Evolutionary conservation across 202 grass and related monocot species (phyloP).

Genomic region (Zoysia matrella): DNA sequence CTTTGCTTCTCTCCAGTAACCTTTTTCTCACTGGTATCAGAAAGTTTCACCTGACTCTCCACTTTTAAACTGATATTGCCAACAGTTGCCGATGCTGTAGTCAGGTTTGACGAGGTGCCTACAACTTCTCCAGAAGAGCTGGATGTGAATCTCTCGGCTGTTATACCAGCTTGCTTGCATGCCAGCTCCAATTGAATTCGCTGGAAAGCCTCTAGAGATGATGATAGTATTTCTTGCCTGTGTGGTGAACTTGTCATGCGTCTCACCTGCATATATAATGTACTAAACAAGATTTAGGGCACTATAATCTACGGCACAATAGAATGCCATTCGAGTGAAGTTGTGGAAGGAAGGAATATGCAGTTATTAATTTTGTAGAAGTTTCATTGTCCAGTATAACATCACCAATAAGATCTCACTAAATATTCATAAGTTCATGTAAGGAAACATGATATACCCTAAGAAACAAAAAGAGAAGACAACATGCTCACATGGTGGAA

Average conservation of each 20-base stretch:
- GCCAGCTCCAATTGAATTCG: constrained; percentile 90
- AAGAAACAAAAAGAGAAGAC: not conserved
- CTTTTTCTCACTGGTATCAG: constrained; percentile 51
- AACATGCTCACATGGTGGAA: not conserved
- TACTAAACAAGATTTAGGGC: constrained; percentile 15
- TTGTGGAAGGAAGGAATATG: constrained; percentile 27
- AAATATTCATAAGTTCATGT: constrained; percentile 5
- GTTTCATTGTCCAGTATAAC: constrained; percentile 5
- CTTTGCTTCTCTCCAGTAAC: constrained; percentile 61
- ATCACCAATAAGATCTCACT: constrained; percentile 15
- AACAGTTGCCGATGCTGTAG: constrained; percentile 63
- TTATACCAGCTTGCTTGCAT: constrained; percentile 67
- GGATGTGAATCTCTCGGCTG: constrained; percentile 50
- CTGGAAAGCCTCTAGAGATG: constrained; percentile 96
- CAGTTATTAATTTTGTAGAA: constrained; percentile 20
- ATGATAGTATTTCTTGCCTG: constrained; percentile 98
- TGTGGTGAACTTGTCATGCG: constrained; percentile 97
- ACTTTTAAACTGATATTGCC: constrained; percentile 65
- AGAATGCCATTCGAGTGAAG: constrained; percentile 21
- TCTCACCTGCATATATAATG: constrained; percentile 66
- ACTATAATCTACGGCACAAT: not conserved
- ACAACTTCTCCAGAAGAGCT: constrained; percentile 58
- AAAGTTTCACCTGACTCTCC: constrained; percentile 63
- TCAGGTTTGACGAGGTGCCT: constrained; percentile 38
- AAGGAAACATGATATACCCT: constrained; percentile 1